Evolutionary conservation across 2,329 filamentous ascomycete genomes (phyloP), one percentile per base, ranked within the genome.

Genomic region (Alternaria longipes): DNA sequence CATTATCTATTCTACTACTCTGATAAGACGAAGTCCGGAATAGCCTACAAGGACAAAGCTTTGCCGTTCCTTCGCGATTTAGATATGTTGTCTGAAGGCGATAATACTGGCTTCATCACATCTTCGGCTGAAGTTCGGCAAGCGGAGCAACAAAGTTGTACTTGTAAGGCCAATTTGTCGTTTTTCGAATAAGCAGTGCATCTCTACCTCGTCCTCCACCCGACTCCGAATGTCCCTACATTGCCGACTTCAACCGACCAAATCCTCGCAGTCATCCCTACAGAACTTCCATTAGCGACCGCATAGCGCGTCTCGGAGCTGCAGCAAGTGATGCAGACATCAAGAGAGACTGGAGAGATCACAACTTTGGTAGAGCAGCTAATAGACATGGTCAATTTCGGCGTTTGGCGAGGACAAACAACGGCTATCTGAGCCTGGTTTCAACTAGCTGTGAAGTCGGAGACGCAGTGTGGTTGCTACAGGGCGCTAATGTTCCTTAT

Each of bases 361-460:
- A 34, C 28, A 32, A 34, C 2, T 49, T 16, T 8, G 28, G 45
- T 16, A 14, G 38, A 14, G 24, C 41, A 8, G 20, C 20, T 5
- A 32, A 54, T 14, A n/a, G 26, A 20, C 26, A 36, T 7, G 26
- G 26, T 32, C 38, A 58, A 5, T 52, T 40, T 12, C 47, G 55
- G 4, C 47, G 47, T 8, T 18, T 58, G 24, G 55, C 47, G 14
- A 32, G 55, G 20, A 58, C 47, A 2, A 34, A 14, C 5, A 52
- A 58, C 9, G 47, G 47, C 18, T 52, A 40, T 22, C 16, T 58
- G n/a, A 40, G 46, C 24, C 32, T 52, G 18, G 46, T 57, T 8
- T 47, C 55, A 7, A 49, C 38, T 44, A 51, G 55, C 24, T 51
- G 38, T 38, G 45, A 49, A 34, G 1, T 2, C 2, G 45, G 4